These are phyloP conservation scores for Mycosphaerella arachidis DNA, from an alignment of 2,329 filamentous ascomycete genomes.

Conservation along the genomic window DNA sequence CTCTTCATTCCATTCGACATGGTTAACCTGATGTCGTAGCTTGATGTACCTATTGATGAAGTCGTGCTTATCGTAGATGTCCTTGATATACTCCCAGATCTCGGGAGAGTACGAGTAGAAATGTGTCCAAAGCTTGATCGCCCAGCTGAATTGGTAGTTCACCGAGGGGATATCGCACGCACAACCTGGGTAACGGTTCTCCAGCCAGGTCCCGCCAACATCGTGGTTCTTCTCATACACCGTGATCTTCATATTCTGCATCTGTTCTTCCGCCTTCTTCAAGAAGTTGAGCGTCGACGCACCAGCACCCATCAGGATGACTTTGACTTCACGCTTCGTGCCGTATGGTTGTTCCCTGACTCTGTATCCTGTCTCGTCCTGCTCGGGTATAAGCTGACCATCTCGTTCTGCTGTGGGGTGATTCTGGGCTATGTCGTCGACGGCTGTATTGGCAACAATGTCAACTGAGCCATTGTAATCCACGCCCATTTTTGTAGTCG, in stretches of 20 bases:
- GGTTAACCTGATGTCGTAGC: conserved; percentile 42
- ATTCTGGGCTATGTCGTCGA: conserved; percentile 23
- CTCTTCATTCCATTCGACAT: conserved; percentile 42
- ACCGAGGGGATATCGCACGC: conserved; percentile 46
- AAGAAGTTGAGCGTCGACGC: conserved; percentile 42
- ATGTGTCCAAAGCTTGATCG: conserved; percentile 46
- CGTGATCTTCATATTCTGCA: conserved; percentile 38
- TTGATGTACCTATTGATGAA: conserved; percentile 46
- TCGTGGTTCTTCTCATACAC: conserved; percentile 38
- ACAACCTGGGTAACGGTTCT: conserved; percentile 38
- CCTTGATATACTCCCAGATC: conserved; percentile 48
- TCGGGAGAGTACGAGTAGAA: conserved; percentile 48
- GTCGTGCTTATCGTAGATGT: conserved; percentile 41
- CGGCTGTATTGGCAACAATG: conserved; percentile 19
- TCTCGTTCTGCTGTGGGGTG: conserved; percentile 28
- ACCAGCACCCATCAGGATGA: conserved; percentile 43
- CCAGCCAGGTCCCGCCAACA: conserved; percentile 34
- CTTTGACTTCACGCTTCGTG: conserved; percentile 37
- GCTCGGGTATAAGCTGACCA: conserved; percentile 33
- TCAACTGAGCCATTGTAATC: conserved; percentile 22
- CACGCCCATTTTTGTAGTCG: conserved; percentile 15
- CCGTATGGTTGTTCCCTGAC: conserved; percentile 43
- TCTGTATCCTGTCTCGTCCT: conserved; percentile 39
- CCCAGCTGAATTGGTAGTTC: conserved; percentile 50
- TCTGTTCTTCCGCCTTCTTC: conserved; percentile 41